Conservation (phyloP, 2,329 filamentous ascomycete species). For the Beauveria australis region DNA sequence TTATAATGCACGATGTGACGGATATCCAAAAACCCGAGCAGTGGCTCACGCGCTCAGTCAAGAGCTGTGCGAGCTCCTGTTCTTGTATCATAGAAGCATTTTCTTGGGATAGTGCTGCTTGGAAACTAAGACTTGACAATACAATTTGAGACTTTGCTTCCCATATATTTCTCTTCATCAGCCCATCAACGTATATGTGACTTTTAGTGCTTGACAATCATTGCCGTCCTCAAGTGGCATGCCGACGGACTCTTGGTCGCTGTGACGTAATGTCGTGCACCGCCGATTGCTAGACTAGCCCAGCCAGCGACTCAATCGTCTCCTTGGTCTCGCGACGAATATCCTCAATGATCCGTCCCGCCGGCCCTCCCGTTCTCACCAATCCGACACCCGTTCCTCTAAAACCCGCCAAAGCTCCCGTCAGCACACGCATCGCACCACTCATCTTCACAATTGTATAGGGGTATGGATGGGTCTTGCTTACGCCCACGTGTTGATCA, state of each 20-base stretch:
- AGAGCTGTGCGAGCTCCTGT: neutral
- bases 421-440: neutral
- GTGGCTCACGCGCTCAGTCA: neutral
- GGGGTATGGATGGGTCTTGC: conserved; percentile 11
- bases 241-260: too few relatives aligned
- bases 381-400: conserved; percentile 38
- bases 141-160: neutral
- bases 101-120: conserved; percentile 2
- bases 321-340: conserved; percentile 29
- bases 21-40: neutral
- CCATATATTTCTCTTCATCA: neutral
- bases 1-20: conserved; percentile 2
- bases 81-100: conserved; percentile 6
- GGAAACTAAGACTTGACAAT: neutral
- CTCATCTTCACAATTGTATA: neutral
- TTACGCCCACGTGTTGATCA: conserved; percentile 30
- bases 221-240: neutral
- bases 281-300: neutral
- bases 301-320: conserved; percentile 23
- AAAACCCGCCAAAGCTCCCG: neutral
- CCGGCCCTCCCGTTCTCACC: conserved; percentile 31
- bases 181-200: neutral
- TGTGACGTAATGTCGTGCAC: neutral
- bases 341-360: conserved; percentile 36
- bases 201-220: neutral